Conservation (phyloP, 23 red algal species). For the Cyanidium caldarium region DNA sequence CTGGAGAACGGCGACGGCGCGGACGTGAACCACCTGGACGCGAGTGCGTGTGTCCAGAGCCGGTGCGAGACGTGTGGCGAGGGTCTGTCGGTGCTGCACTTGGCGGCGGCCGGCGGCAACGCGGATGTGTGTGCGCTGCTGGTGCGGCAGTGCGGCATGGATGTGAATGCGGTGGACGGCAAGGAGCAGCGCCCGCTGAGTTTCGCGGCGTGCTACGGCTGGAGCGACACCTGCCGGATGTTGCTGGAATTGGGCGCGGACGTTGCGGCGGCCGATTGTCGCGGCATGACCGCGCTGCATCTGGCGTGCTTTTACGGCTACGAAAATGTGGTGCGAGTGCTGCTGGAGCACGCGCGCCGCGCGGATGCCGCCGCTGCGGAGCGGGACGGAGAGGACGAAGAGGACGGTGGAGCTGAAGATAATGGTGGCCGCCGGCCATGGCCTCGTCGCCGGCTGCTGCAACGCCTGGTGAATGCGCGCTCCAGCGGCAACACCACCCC, state of each 20-base stretch:
- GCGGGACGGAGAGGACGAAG: too few species aligned
- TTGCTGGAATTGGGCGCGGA: conserved; percentile 17
- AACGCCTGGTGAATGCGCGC: conserved; percentile 11
- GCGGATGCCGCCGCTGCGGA: too few species aligned
- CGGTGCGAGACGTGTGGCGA: conserved; percentile 59
- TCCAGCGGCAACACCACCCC: conserved; percentile 49
- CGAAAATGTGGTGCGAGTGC: conserved; percentile 24
- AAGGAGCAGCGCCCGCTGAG: conserved; percentile 70
- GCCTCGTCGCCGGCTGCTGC: too few species aligned
- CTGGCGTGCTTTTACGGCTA: conserved; percentile 55
- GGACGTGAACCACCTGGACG: background rate
- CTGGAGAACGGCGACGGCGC: background rate
- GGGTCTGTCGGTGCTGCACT: conserved; percentile 59
- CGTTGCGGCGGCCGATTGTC: conserved; percentile 30
- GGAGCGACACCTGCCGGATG: background rate
- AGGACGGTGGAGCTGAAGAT: conserved; percentile 44
- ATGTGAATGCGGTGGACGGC: conserved; percentile 31
- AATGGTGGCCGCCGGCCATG: too few species aligned
- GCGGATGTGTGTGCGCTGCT: conserved; percentile 18
- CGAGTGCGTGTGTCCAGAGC: too few species aligned
- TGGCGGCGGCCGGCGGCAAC: conserved; percentile 64
- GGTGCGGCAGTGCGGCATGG: conserved; percentile 25
- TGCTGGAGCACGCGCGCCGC: conserved; percentile 26
- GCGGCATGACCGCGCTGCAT: conserved; percentile 61
- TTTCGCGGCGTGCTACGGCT: conserved; percentile 61